These are phyloP conservation scores for Trebouxia sp. DNA, from an alignment of 139 green algal genomes.

Conservation along the genomic window DNA sequence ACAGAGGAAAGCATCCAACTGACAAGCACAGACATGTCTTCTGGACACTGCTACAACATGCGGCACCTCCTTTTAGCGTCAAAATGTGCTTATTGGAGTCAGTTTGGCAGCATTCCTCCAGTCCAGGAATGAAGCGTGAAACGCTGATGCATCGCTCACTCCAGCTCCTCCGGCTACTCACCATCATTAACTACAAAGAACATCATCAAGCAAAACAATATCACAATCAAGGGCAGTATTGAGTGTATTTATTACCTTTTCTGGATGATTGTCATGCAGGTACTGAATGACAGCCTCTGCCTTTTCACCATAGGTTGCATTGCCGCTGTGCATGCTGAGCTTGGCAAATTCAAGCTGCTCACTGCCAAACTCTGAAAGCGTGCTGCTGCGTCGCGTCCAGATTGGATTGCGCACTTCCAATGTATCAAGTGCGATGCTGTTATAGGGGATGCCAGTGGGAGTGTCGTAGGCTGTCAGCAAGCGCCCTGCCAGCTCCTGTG, in stretches of 20 bases:
- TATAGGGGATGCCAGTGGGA: slow-evolving; percentile 61
- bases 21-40: no score
- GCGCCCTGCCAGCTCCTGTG: slow-evolving; percentile 49
- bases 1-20: no score
- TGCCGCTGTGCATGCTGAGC: slow-evolving; percentile 45
- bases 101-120: no score
- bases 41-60: no score
- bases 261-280: slow-evolving; percentile 36
- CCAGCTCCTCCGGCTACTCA: no score
- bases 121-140: no score
- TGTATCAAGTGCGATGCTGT: slow-evolving; percentile 57
- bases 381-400: slow-evolving; percentile 44
- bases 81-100: no score
- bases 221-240: no score
- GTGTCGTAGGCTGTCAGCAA: slow-evolving; percentile 79
- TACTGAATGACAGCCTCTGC: slow-evolving; percentile 32
- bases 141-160: no score
- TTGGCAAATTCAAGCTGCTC: slow-evolving; percentile 57
- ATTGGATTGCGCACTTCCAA: slow-evolving; percentile 39
- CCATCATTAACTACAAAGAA: no score
- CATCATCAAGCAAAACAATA: no score
- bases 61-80: no score
- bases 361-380: slow-evolving; percentile 58
- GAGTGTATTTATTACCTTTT: slow-evolving; percentile 30
- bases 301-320: slow-evolving; percentile 33